Evolutionary conservation across 116 monocot genomes (phyloP).

Genomic region (Trichopus zeylanicus): DNA sequence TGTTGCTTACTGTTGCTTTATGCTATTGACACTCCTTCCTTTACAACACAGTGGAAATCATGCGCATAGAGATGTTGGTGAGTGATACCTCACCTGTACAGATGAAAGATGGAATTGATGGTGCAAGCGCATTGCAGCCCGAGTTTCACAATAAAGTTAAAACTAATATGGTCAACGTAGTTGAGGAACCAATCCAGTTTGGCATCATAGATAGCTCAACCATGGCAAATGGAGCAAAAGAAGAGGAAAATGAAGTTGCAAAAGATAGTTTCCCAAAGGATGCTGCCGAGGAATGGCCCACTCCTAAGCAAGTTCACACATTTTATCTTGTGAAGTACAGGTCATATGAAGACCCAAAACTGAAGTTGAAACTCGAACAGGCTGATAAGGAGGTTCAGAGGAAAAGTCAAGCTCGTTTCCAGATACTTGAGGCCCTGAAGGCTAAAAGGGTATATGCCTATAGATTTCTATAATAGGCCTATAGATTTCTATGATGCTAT

Average conservation of each 20-base stretch:
- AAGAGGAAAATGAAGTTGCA: conserved; percentile 12
- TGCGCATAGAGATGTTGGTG: conserved; percentile 53
- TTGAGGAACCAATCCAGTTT: conserved; percentile 37
- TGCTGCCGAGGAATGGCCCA: conserved; percentile 87
- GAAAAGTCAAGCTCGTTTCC: conserved; percentile 38
- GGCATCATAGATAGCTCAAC: conserved; percentile 19
- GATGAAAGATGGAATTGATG: conserved; percentile 23
- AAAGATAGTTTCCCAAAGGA: conserved; percentile 44
- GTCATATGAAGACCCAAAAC: conserved; percentile 63
- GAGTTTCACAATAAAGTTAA: conserved; percentile 22
- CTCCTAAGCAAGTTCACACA: conserved; percentile 37
- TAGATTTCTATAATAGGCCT: not conserved
- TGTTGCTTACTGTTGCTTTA: not conserved
- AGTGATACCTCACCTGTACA: conserved; percentile 17
- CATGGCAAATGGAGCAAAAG: conserved; percentile 22
- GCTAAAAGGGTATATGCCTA: conserved; percentile 45
- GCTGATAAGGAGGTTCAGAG: conserved; percentile 64
- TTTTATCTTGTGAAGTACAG: conserved; percentile 67
- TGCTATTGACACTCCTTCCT: not conserved
- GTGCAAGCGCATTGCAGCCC: conserved; percentile 10
- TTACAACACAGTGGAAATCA: conserved; percentile 5
- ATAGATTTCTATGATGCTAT: not conserved
- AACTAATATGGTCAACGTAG: conserved; percentile 8
- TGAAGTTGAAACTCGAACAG: conserved; percentile 65
- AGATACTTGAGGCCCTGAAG: conserved; percentile 52